Percentiles rank a stretch among this genome's conserved stretches.
Conservation (phyloP, 352 stramenopile species). For the Phytopythium mirpurense region DNA sequence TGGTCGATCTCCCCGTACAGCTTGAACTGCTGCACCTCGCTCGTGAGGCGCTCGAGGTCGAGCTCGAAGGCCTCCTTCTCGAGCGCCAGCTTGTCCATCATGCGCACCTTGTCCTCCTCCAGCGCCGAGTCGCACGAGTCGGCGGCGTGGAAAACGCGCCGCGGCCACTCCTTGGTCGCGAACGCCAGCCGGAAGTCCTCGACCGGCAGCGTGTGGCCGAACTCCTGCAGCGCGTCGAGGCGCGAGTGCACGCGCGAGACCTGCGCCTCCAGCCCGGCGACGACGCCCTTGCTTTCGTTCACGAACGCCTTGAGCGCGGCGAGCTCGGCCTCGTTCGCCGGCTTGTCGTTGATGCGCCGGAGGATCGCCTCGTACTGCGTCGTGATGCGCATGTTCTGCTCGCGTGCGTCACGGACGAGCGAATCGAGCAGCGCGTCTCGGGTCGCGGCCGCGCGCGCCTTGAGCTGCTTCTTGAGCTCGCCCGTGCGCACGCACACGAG, state of each 20-base stretch:
- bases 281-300: constrained; percentile 69
- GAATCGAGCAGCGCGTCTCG: constrained; percentile 77
- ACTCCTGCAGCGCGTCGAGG: constrained; percentile 75
- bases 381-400: constrained; percentile 87
- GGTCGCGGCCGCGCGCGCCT: constrained; percentile 59
- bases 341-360: constrained; percentile 88
- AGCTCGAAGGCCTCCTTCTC: constrained; percentile 89
- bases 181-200: constrained; percentile 90
- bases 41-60: constrained; percentile 86
- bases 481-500: constrained; percentile 75
- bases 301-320: constrained; percentile 89
- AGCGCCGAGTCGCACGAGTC: constrained; percentile 86
- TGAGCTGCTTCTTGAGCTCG: constrained; percentile 64
- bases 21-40: constrained; percentile 84
- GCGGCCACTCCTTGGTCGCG: constrained; percentile 86
- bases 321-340: constrained; percentile 89
- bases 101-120: constrained; percentile 90
- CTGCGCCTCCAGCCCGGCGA: constrained; percentile 70
- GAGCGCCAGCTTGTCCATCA: constrained; percentile 92
- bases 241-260: constrained; percentile 69
- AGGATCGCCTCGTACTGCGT: constrained; percentile 87
- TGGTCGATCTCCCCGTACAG: constrained; percentile 84
- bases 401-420: constrained; percentile 67
- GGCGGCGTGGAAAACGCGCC: constrained; percentile 72
- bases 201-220: constrained; percentile 76